Evolutionary conservation across 2,329 filamentous ascomycete species (phyloP), one percentile per base, ranked within the genome.

Genomic region (Pseudogymnoascus sp.): DNA sequence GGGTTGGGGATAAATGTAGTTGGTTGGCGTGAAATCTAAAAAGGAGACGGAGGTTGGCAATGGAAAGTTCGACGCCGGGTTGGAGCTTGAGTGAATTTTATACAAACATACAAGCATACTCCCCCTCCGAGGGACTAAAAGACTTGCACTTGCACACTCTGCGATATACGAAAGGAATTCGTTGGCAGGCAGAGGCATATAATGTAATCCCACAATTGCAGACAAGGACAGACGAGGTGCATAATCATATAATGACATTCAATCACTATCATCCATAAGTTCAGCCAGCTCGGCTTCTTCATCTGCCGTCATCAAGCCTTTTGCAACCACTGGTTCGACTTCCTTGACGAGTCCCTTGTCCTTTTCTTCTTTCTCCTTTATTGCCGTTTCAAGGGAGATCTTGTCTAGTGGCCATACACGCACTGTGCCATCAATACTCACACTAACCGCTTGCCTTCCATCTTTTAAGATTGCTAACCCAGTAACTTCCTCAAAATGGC

Each of bases 401-500:
- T 82, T 85, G 60, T 81, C 81, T 61, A 97, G 76, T 11, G 87
- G 86, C 95, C 95, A 99, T 62, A 82, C 85, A 70, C 95, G 85
- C 40, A 97, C 81, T 0, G 95, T 97, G 2, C 87, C 89, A 76
- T 99, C 95, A 69, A 97, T 96, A 67, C 90, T 86, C 62, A 95
- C 89, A 73, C 92, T 97, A 67, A 90, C 85, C 10, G 96, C 78
- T 19, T 76, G 75, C 65, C 79, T 79, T 19, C 77, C 79, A 4
- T 76, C 76, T 26, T 76, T 74, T 29, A 92, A 73, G 60, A 96
- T 73, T 1, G 88, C 79, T 47, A 97, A 76, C 37, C 88, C 91
- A 0, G 91, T 97, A 13, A 99, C 88, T 75, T 97, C 95, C 72
- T 99, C 92, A 72, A 86, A 97, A 76, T 99, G 95, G 0, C 95